A percentile compares a stretch with the other conserved stretches of the same genome.
Conservation (phyloP, 1,139 yeast genomes). For the Pichia kudriavzevii region DNA sequence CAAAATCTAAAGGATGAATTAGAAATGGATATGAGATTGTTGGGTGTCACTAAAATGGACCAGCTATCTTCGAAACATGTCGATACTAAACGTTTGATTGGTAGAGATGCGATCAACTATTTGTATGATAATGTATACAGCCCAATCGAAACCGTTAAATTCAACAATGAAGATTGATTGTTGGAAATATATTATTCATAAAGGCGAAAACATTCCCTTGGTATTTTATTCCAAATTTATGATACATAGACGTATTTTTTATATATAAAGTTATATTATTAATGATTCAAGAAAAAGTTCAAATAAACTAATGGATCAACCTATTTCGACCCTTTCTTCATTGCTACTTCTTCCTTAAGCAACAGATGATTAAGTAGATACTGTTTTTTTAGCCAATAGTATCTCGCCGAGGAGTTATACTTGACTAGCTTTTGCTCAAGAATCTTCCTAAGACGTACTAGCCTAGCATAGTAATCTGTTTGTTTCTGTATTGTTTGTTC, state of each 20-base stretch:
- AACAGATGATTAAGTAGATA: slow-evolving; percentile 31
- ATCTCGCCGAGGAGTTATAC: slow-evolving; percentile 34
- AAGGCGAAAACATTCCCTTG: too few relatives aligned
- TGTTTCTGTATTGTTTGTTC: slow-evolving; percentile 26
- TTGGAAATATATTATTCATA: too few relatives aligned
- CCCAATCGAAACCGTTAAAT: slow-evolving; percentile 30
- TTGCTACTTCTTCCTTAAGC: slow-evolving; percentile 8
- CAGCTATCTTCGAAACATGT: slow-evolving; percentile 52
- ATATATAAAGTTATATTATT: too few relatives aligned
- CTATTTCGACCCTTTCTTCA: too few relatives aligned
- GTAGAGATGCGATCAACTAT: slow-evolving; percentile 40
- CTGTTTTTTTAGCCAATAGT: slow-evolving; percentile 53
- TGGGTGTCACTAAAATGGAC: slow-evolving; percentile 64
- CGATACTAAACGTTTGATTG: slow-evolving; percentile 36
- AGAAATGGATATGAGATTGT: slow-evolving; percentile 78
- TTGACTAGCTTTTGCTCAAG: slow-evolving; percentile 37
- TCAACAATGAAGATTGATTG: slow-evolving; percentile 25
- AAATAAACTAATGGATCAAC: too few relatives aligned
- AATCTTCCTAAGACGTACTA: slow-evolving; percentile 40
- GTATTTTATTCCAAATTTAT: too few relatives aligned
- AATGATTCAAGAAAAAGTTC: too few relatives aligned
- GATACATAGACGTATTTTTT: too few relatives aligned
- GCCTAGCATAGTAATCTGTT: slow-evolving; percentile 37
- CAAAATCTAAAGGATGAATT: slow-evolving; percentile 75
- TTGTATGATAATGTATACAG: slow-evolving; percentile 39